A percentile compares a stretch with the other conserved stretches of the same genome.
Evolutionary conservation across 139 green algal species (phyloP).

Genomic region (Coelastrella sp.): DNA sequence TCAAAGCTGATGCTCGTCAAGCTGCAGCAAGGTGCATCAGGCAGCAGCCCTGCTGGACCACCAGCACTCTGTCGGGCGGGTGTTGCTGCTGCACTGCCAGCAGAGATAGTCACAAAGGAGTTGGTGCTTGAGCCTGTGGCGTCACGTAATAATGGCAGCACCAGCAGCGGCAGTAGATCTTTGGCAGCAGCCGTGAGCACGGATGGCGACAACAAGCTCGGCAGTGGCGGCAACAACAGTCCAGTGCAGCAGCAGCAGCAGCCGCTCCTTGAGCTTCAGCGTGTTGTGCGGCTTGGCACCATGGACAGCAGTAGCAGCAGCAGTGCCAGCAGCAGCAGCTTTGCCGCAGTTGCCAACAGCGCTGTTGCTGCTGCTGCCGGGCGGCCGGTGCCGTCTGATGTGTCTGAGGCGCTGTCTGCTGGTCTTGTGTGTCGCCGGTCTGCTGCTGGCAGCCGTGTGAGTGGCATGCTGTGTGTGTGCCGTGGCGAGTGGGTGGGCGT

Average conservation of each 20-base stretch:
- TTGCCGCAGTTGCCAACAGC: neutral
- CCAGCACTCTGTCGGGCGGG: neutral
- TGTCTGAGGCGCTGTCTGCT: slow-evolving; percentile 2
- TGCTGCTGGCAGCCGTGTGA: neutral
- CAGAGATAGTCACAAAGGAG: neutral
- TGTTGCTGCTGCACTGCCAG: neutral
- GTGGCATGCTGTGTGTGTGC: slow-evolving; percentile 29
- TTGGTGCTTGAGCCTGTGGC: slow-evolving; percentile 9
- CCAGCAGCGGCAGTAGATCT: neutral
- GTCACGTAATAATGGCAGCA: neutral
- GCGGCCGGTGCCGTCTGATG: neutral
- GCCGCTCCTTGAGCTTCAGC: slow-evolving; percentile 42
- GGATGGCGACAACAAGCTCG: neutral
- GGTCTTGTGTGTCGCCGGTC: neutral
- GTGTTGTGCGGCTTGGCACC: slow-evolving; percentile 41
- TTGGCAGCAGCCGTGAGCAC: neutral
- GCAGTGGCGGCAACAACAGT: slow-evolving; percentile 10
- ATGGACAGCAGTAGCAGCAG: slow-evolving; percentile 37
- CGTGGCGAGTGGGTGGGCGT: slow-evolving; percentile 30
- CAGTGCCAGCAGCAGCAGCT: slow-evolving; percentile 9
- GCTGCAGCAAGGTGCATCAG: slow-evolving; percentile 8
- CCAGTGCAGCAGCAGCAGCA: neutral
- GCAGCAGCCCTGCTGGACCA: neutral
- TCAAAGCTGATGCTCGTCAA: slow-evolving; percentile 14
- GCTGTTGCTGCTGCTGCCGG: slow-evolving; percentile 18